Evolutionary conservation across 768 basidiomycete species (phyloP).

Genomic region (Xerocomellus intermedius): DNA sequence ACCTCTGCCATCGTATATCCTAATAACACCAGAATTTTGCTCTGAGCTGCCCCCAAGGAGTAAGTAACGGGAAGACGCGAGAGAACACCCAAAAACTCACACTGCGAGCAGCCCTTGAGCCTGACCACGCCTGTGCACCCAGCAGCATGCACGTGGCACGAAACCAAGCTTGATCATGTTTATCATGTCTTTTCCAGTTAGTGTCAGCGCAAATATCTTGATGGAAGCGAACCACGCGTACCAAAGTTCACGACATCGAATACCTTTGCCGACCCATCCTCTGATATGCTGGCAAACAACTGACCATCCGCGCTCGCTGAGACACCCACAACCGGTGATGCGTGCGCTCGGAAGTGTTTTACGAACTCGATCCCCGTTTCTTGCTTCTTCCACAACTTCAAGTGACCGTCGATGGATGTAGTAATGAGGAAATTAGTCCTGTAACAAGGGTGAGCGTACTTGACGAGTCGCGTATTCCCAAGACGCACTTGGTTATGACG

Average conservation of each 20-base stretch:
- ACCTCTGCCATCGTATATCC: slow-evolving; percentile 92
- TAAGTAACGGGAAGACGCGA: slow-evolving; percentile 5
- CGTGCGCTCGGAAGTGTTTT: slow-evolving; percentile 94
- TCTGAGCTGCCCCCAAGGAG: slow-evolving; percentile 63
- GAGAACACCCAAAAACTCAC: slow-evolving; percentile 45
- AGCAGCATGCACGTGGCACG: slow-evolving; percentile 85
- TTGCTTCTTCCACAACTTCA: slow-evolving; percentile 99
- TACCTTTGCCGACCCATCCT: slow-evolving; percentile 90
- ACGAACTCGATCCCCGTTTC: slow-evolving; percentile 95
- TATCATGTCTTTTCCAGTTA: slow-evolving; percentile 79
- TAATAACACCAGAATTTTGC: slow-evolving; percentile 65
- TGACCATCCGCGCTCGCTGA: slow-evolving; percentile 91
- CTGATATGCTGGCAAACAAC: slow-evolving; percentile 87
- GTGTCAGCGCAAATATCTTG: background rate
- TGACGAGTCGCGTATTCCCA: no score
- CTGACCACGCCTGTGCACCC: slow-evolving; percentile 90
- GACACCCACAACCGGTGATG: slow-evolving; percentile 73
- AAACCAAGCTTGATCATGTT: slow-evolving; percentile 93
- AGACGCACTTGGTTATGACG: slow-evolving; percentile 78
- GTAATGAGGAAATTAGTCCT: slow-evolving; percentile 95
- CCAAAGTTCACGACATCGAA: slow-evolving; percentile 99
- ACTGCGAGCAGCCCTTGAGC: slow-evolving; percentile 87
- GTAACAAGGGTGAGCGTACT: slow-evolving; percentile 8
- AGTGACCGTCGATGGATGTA: slow-evolving; percentile 90
- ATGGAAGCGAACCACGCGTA: slow-evolving; percentile 39